Evolutionary conservation across 371 early-diverging fungal genomes (phyloP), one percentile per base, ranked within the genome.

Genomic region (Mucor piriformis): DNA sequence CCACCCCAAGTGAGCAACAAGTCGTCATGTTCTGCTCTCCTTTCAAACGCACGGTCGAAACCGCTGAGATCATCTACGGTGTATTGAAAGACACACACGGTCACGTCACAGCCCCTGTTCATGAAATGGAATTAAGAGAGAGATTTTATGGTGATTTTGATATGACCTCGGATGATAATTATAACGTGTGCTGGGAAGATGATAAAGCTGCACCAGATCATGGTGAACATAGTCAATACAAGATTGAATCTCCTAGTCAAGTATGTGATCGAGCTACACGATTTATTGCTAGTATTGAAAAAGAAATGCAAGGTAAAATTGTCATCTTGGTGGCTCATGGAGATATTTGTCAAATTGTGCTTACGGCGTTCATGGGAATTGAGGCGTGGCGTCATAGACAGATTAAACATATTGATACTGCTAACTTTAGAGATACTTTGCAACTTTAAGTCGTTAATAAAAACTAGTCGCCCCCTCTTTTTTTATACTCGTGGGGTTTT

Each of bases 251-350:
- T 0, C 70, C 76, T 15, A 73, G 69, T 38, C 66, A 59, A 27
- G 81, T 81, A 4, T 69, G 67, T 44, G 73, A 74, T 24, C 69
- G 77, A 32, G 67, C 73, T 1, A 74, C 73, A 8, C 60, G 53
- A 3, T 76, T 77, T 44, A 77, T 81, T 3, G 65, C 70, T 4
- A 66, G 71, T 10, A 71, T 80, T 23, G 80, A 80, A 44, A 53
- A 42, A 40, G 67, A 80, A 46, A 58, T 71, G 69, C 61, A 76
- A 60, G 67, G 63, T 21, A 71, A 74, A 56, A 65, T 55, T 18
- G 66, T 80, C 10, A 65, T 81, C 13, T 62, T 81, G 23, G 76
- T 81, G 0, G 72, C 74, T 15, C 81, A 81, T 56, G 81, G 81
- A 10, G 81, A 81, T 56, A 64, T 77, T 16, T 72, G 72, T 51